A percentile compares a stretch with the other conserved stretches of the same genome.
Evolutionary conservation across 352 stramenopile genomes (phyloP).

Genomic region (Hyaloperonospora arabidopsidis): DNA sequence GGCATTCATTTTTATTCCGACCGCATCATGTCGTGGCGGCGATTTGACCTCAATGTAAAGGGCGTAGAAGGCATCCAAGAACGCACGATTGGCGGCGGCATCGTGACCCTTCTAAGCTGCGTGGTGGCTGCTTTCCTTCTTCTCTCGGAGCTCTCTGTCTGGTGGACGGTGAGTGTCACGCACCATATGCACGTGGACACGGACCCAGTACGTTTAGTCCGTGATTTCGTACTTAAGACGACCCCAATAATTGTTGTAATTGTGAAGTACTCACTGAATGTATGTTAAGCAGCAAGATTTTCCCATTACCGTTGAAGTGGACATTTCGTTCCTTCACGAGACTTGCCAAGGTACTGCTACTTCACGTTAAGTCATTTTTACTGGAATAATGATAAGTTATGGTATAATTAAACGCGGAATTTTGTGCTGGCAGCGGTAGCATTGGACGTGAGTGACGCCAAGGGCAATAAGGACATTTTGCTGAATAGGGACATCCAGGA

Average conservation of each 20-base stretch:
- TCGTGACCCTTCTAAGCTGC: slow-evolving; percentile 79
- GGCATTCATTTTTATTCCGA: slow-evolving; percentile 11
- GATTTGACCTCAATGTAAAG: slow-evolving; percentile 85
- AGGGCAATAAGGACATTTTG: slow-evolving; percentile 80
- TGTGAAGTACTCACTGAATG: too few species aligned
- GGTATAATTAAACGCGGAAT: background rate
- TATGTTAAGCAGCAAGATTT: slow-evolving; percentile 63
- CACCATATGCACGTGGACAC: slow-evolving; percentile 87
- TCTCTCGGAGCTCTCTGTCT: slow-evolving; percentile 78
- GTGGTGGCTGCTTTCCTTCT: slow-evolving; percentile 64
- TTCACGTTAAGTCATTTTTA: too few species aligned
- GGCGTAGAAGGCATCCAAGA: slow-evolving; percentile 86
- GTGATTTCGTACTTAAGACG: background rate
- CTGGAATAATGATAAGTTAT: too few species aligned
- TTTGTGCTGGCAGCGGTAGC: slow-evolving; percentile 43
- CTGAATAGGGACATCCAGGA: slow-evolving; percentile 57
- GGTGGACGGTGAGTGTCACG: slow-evolving; percentile 76
- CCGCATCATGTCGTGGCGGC: slow-evolving; percentile 47
- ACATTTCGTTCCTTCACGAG: slow-evolving; percentile 79
- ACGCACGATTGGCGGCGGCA: slow-evolving; percentile 71
- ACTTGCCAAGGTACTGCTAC: slow-evolving; percentile 45
- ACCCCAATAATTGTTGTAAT: background rate
- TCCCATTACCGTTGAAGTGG: slow-evolving; percentile 70
- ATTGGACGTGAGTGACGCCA: slow-evolving; percentile 79
- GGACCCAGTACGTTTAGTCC: slow-evolving; percentile 40